Evolutionary conservation across 768 basidiomycete genomes (phyloP), one percentile per base, ranked within the genome.

Genomic region (Agrocybe pediades): DNA sequence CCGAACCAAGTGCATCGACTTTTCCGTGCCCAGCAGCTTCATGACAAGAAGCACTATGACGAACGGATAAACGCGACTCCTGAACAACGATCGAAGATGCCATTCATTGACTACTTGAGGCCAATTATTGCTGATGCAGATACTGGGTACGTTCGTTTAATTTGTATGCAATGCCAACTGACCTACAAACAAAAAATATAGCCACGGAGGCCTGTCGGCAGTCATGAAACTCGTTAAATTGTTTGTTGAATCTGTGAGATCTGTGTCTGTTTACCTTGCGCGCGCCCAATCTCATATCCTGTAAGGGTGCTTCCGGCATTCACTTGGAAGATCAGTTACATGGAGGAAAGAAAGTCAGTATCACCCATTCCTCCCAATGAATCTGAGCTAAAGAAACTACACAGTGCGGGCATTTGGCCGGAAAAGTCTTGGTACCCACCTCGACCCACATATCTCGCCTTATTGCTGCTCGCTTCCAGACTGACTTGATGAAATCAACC

Each of bases 111-210:
- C 67, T 96, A 95, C 66, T 75, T 97, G 41, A 80, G 92, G 47
- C 95, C 95, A 23, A 95, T 98, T 60, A 88, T 98, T 59, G 95
- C 95, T 11, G 95, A 97, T 66, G 95, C 86, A 21, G 95, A 96
- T 72, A 95, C 95, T 47, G 95, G 95, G 92, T 92, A 62, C 63
- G 77, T 21, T n/a, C 20, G 15, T 23, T 46, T 57, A 54, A 49
- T 62, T 53, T 60, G 57, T 57, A 13, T 21, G 26, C n/a, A n/a
- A n/a, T n/a, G n/a, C n/a, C n/a, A n/a, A n/a, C n/a, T n/a, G n/a
- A n/a, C n/a, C n/a, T n/a, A n/a, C n/a, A n/a, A n/a, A n/a, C n/a
- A n/a, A n/a, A n/a, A n/a, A n/a, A n/a, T n/a, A n/a, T 49, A 95
- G 94, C 26, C 95, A 96, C 62, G 95, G 95, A 44, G 94, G 94